Base-by-base conservation (phyloP, 23 red algal genomes). In the Gracilaria caudata region DNA sequence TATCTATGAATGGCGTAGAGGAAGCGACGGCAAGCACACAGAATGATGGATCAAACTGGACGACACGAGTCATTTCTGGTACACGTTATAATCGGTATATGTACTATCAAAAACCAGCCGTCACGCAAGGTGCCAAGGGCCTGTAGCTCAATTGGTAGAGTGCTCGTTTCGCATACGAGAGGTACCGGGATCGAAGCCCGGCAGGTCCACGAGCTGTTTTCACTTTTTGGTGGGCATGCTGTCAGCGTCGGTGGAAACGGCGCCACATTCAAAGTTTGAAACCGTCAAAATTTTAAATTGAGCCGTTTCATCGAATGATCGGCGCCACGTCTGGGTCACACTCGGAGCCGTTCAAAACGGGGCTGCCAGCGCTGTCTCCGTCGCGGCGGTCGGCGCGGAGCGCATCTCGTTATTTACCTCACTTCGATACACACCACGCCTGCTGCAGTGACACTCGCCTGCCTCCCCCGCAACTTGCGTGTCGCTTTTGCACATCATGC, bases 111-210 rank as follows among this genome's bases (percentile, higher is more conserved):
- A n/a, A n/a, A n/a, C n/a, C n/a, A n/a, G n/a, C n/a, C 45, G 13
- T 49, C 13, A 13, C 45, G 13, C 45, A 49, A 7, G 13, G 45
- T 13, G 45, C 45, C 45, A 49, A 24, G 65, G 65, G 65, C 65
- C 33, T 71, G 34, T 71, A 71, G 65, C 65, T 71, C 65, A 71
- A 71, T 71, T 71, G 65, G 65, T 71, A 71, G 65, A 71, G 65
- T 71, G 65, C 65, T 71, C 65, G 65, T 71, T 71, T 71, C 65
- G 65, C 65, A 71, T 79, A 79, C 74, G 87, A 75, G 87, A 91
- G 53, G 87, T 91, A 91, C 87, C 72, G 87, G 87, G 87, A 91
- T 91, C 87, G 87, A 91, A 91, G 87, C 87, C 87, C 87, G 72
- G 87, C 87, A 91, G 78, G 61, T 91, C 87, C 87, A 91, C 12